phyloP scores from a whole-genome alignment of 768 basidiomycete species.

The Mycena polygramma region DNA sequence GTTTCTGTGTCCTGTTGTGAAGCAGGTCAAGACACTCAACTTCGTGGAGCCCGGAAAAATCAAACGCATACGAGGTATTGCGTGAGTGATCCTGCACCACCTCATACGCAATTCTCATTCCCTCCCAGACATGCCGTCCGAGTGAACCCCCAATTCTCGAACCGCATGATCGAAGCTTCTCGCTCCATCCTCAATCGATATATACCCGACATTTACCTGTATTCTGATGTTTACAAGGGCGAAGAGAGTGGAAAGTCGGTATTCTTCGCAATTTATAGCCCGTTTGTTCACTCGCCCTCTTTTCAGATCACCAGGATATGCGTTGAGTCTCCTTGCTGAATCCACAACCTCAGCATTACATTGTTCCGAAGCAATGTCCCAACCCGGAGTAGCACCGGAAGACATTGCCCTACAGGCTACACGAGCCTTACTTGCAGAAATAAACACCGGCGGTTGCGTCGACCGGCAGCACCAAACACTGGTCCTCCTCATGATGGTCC shows the following conservation, averaged over 20 bases:
- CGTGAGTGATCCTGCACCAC: constrained; percentile 67
- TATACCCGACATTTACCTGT: constrained; percentile 98
- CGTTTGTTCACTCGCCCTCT: not conserved
- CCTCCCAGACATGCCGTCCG: constrained; percentile 88
- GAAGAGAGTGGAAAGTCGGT: constrained; percentile 96
- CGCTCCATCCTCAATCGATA: constrained; percentile 95
- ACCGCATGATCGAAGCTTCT: constrained; percentile 96
- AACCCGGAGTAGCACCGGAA: constrained; percentile 89
- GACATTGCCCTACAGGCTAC: constrained; percentile 90
- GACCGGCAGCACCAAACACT: constrained; percentile 91
- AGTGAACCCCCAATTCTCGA: constrained; percentile 97
- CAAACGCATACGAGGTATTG: constrained; percentile 94
- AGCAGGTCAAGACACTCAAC: constrained; percentile 92
- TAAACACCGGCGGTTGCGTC: constrained; percentile 88
- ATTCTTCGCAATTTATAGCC: not conserved
- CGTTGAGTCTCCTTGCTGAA: constrained; percentile 89
- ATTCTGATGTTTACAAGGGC: constrained; percentile 98
- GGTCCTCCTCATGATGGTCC: constrained; percentile 89
- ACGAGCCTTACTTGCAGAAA: constrained; percentile 81
- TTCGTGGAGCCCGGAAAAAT: constrained; percentile 94
- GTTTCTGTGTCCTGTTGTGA: constrained; percentile 93
- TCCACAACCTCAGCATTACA: constrained; percentile 92
- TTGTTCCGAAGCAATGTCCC: constrained; percentile 88
- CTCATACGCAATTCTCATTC: constrained; percentile 18
- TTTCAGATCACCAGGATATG: constrained; percentile 95